phyloP scores from a whole-genome alignment of 305 asterid genomes.

The Withania somnifera region DNA sequence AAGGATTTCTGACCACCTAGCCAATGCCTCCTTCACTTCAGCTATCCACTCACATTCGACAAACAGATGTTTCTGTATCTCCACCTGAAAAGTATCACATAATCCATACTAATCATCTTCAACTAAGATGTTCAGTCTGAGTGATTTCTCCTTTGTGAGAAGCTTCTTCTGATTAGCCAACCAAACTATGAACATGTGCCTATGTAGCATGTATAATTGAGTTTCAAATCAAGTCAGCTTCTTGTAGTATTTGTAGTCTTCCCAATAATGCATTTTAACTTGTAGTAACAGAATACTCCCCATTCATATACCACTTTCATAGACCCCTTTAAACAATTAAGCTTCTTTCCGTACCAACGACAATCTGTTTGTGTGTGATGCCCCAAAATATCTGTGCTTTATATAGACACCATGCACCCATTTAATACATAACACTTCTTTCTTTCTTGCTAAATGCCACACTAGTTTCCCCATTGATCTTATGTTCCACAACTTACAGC shows the following conservation, averaged over 20 bases:
- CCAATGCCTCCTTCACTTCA: not conserved
- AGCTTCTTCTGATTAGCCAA: not conserved
- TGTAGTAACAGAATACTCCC: no score
- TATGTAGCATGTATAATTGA: not conserved
- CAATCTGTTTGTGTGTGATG: no score
- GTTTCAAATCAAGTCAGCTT: not conserved
- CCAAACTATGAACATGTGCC: not conserved
- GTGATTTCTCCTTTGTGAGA: not conserved
- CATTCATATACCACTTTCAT: no score
- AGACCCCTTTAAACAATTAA: no score
- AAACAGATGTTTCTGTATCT: not conserved
- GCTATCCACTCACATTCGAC: not conserved
- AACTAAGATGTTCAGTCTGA: not conserved
- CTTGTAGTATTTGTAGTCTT: not conserved
- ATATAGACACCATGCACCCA: no score
- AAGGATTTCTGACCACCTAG: not conserved
- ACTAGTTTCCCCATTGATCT: no score
- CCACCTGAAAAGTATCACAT: not conserved
- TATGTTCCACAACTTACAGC: no score
- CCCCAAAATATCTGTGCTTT: no score
- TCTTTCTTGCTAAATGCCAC: no score
- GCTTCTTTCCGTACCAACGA: no score
- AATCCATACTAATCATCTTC: not conserved
- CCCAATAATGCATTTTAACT: not conserved
- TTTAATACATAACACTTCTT: no score